Conservation (phyloP, 371 early-diverging fungal species). For the Mucor irregularis region DNA sequence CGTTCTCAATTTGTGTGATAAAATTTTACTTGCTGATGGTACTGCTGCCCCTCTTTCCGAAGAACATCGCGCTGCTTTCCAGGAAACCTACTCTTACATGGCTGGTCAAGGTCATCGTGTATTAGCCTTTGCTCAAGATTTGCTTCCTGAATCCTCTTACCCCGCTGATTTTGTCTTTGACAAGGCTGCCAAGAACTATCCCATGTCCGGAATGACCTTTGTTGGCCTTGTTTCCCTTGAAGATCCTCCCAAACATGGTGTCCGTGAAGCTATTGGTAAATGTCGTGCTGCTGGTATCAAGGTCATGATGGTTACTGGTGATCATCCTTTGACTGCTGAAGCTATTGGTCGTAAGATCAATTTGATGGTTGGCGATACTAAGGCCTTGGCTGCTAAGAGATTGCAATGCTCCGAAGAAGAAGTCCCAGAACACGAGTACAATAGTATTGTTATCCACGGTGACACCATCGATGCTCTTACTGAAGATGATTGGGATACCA, state of each 20-base stretch:
- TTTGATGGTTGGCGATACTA: conserved; percentile 86
- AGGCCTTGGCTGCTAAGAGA: conserved; percentile 69
- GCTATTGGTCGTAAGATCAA: conserved; percentile 90
- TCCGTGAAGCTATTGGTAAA: conserved; percentile 93
- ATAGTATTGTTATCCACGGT: conserved; percentile 92
- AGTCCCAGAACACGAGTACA: conserved; percentile 77
- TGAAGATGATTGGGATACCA: conserved; percentile 85
- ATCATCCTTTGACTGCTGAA: conserved; percentile 90
- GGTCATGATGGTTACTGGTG: conserved; percentile 97
- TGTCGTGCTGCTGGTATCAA: conserved; percentile 92
- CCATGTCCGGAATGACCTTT: conserved; percentile 72
- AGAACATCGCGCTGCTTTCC: conserved; percentile 61
- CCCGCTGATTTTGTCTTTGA: conserved; percentile 73
- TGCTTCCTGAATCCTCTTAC: conserved; percentile 63
- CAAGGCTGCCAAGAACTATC: conserved; percentile 76
- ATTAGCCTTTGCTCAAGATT: conserved; percentile 84
- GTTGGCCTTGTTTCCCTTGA: conserved; percentile 86
- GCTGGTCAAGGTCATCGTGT: conserved; percentile 94
- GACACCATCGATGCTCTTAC: conserved; percentile 80
- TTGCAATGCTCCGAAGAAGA: conserved; percentile 58
- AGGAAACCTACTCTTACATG: conserved; percentile 79
- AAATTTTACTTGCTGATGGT: conserved; percentile 50
- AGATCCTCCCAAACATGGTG: conserved; percentile 97
- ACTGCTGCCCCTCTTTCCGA: conserved; percentile 53
- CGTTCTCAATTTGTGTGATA: conserved; percentile 74